phyloP scores from a whole-genome alignment of 495 filamentous ascomycete genomes.

The Aspergillus haitiensis region DNA sequence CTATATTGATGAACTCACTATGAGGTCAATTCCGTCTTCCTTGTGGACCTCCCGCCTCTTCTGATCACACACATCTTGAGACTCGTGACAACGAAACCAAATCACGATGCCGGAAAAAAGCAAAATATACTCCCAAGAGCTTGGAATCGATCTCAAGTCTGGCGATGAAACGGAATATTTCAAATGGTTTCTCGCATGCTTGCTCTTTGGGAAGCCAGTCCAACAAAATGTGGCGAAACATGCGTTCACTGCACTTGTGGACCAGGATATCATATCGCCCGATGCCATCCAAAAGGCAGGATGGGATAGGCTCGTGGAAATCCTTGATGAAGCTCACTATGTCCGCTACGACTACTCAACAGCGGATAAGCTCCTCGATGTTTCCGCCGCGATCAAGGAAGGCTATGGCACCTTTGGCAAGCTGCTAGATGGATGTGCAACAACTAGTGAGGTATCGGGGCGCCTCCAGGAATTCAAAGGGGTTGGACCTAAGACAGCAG shows the following conservation, averaged over 20 bases:
- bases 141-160: background rate
- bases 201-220: constrained; percentile 4
- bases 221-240: constrained; percentile 1
- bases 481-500: constrained; percentile 11
- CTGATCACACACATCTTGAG: too few relatives aligned
- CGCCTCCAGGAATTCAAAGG: constrained; percentile 12
- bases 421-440: background rate
- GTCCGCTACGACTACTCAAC: constrained; percentile 14
- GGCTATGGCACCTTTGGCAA: constrained; percentile 11
- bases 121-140: constrained; percentile 2
- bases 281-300: constrained; percentile 5
- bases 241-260: background rate
- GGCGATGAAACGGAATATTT: background rate
- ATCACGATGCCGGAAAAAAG: background rate
- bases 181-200: constrained; percentile 7
- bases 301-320: constrained; percentile 1
- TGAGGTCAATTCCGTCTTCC: background rate
- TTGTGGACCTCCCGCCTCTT: background rate
- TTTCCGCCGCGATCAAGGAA: constrained; percentile 2
- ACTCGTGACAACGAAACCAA: background rate
- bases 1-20: background rate
- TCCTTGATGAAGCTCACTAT: constrained; percentile 3
- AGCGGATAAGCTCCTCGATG: constrained; percentile 8
- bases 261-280: background rate
- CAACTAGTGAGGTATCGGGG: background rate